phyloP scores from a whole-genome alignment of 2,329 filamentous ascomycete species.

The Aureobasidium pullulans region DNA sequence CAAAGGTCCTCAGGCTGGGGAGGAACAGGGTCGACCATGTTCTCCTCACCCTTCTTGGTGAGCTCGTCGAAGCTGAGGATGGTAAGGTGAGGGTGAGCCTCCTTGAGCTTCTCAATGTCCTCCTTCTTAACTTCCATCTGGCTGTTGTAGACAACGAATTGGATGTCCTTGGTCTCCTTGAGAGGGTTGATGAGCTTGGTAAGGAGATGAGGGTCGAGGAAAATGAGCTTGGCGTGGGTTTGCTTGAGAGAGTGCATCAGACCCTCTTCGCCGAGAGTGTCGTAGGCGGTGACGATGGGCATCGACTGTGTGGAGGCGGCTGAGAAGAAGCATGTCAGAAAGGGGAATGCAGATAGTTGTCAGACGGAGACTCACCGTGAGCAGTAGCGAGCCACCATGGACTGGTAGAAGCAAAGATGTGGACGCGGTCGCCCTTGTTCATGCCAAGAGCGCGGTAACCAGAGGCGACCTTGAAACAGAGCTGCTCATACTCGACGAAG shows the following conservation, averaged over 20 bases:
- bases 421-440: conserved; percentile 58
- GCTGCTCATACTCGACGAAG: conserved; percentile 70
- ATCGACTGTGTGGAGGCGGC: conserved; percentile 75
- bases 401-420: conserved; percentile 79
- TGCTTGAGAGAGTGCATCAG: conserved; percentile 80
- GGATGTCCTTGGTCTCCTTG: conserved; percentile 48
- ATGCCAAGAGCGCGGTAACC: conserved; percentile 71
- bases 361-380: conserved; percentile 18
- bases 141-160: conserved; percentile 53
- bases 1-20: conserved; percentile 70
- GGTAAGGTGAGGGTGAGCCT: conserved; percentile 45
- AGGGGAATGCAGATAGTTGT: not conserved
- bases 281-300: conserved; percentile 89
- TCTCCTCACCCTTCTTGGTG: conserved; percentile 51
- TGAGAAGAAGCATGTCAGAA: conserved; percentile 36
- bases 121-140: conserved; percentile 42
- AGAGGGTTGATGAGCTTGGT: conserved; percentile 47
- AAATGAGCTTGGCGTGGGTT: conserved; percentile 75
- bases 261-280: conserved; percentile 78
- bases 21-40: conserved; percentile 62
- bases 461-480: conserved; percentile 60
- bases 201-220: conserved; percentile 71
- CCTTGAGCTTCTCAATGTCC: conserved; percentile 48
- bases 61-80: conserved; percentile 51
- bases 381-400: conserved; percentile 78